phyloP scores from a whole-genome alignment of 179 eudicot species.

The Monotropa hypopitys region DNA sequence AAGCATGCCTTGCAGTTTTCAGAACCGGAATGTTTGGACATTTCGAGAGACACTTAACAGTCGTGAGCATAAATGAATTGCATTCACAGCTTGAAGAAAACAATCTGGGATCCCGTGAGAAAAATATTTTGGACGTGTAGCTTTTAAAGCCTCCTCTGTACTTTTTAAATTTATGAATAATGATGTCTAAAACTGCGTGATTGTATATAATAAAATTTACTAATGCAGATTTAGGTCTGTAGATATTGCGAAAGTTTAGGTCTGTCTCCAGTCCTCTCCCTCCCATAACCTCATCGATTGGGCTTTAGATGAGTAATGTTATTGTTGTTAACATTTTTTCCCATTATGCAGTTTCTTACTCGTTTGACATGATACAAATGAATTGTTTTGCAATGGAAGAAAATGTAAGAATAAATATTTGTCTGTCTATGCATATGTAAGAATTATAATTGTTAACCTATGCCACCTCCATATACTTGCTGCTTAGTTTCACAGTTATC shows the following conservation, averaged over 20 bases:
- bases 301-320: too few species aligned
- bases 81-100: background rate
- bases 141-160: background rate
- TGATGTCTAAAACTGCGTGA: background rate
- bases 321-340: too few species aligned
- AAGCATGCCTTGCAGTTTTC: background rate
- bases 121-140: background rate
- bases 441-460: background rate
- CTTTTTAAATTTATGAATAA: background rate
- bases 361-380: background rate
- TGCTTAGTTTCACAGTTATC: background rate
- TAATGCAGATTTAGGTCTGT: background rate
- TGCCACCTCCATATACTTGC: background rate
- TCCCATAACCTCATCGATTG: too few species aligned
- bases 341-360: background rate
- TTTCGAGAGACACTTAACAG: background rate
- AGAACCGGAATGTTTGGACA: background rate
- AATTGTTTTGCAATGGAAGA: background rate
- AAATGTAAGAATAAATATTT: background rate
- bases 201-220: background rate
- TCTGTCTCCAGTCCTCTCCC: too few species aligned
- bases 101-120: background rate
- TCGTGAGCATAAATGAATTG: background rate
- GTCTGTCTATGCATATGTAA: background rate
- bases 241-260: too few species aligned